Conservation (phyloP, 2,329 filamentous ascomycete species). For the Fonsecaea pugnacius region DNA sequence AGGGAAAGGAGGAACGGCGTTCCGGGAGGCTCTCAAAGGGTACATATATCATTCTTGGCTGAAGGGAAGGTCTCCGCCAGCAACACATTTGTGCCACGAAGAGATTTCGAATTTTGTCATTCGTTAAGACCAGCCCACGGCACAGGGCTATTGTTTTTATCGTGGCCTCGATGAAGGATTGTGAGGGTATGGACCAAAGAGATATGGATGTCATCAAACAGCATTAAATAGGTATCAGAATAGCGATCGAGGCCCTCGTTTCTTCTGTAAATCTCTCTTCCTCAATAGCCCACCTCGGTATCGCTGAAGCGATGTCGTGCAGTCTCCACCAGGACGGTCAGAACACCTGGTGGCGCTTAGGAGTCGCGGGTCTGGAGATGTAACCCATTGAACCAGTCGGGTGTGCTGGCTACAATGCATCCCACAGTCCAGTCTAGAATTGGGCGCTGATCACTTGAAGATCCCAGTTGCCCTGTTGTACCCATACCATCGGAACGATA, state of each 20-base stretch:
- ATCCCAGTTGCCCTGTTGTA: background rate
- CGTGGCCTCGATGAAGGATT: conserved; percentile 2
- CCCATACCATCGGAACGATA: background rate
- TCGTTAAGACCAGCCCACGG: conserved; percentile 9
- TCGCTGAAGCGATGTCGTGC: background rate
- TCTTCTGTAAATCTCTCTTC: background rate
- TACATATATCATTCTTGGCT: conserved; percentile 20
- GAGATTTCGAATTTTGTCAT: conserved; percentile 20
- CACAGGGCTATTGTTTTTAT: conserved; percentile 11
- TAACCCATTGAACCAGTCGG: conserved; percentile 8
- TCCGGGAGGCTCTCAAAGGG: background rate
- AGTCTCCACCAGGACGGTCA: background rate
- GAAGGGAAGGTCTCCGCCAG: background rate
- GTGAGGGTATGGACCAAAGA: background rate
- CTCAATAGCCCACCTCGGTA: background rate
- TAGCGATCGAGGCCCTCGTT: background rate
- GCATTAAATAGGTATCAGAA: background rate
- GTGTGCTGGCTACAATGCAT: background rate
- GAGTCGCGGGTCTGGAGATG: background rate
- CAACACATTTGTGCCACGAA: conserved; percentile 16
- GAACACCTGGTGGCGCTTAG: conserved; percentile 4
- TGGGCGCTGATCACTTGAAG: conserved; percentile 2
- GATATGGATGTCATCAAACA: background rate
- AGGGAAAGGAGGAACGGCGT: conserved; percentile 21
- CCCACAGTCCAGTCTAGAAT: conserved; percentile 1